Evolutionary conservation across 176 grass and related monocot species (phyloP), one percentile per base, ranked within the genome.

Genomic region (Cenchrus purpureus): DNA sequence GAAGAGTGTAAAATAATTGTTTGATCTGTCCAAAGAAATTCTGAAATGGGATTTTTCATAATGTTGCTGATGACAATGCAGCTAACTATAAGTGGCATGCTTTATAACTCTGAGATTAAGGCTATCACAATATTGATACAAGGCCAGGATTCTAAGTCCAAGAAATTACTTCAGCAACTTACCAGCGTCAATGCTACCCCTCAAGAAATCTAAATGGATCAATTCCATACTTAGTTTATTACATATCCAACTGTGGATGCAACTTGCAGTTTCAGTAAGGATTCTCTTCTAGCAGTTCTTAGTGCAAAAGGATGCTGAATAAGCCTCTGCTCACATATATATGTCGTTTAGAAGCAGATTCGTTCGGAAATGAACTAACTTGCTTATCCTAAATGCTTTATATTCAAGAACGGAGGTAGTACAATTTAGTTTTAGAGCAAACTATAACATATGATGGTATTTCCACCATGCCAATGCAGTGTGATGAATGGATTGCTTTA

Each of bases 181-280:
- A 25, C 71, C 22, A 15, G 71, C 52, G 46, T 49, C 12, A 51
- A 12, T 51, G 50, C 7, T 14, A 53, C 1, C 17, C 68, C 42
- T 14, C 2, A 8, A 7, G 70, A 50, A 73, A 73, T 16, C n/a
- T 22, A 62, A 51, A 12, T 3, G 50, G 11, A 51, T 51, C 59
- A 62, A 22, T 51, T 50, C 3, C 0, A 7, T 28, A 49, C 45
- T 43, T 68, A 68, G 43, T 48, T 71, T 12, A 25, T 48, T 46
- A 49, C 19, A 70, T 45, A 48, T 31, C 32, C 29, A 82, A 68
- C 7, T 51, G 17, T 42, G n/a, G 15, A 58, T 56, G 16, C 43
- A 28, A 61, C 37, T 48, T 87, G 28, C 61, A 82, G 16, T 62
- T 79, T 76, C 55, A 78, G 79, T 45, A 70, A 71, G 1, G 5